Evolutionary conservation across 2,329 filamentous ascomycete genomes (phyloP).

Genomic region (Fusarium protoensiforme): DNA sequence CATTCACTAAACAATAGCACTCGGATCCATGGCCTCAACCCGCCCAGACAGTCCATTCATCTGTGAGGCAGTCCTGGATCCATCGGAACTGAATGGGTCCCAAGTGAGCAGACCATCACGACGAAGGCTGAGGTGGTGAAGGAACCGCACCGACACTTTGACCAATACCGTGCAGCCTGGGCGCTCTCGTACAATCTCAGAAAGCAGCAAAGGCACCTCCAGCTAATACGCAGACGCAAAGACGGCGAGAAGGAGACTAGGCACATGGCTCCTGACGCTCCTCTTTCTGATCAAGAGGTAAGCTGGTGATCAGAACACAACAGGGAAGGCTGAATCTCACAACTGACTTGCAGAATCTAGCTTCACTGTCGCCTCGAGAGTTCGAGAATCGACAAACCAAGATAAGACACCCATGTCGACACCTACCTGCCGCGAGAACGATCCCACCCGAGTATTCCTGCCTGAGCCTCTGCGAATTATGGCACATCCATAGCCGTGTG

Average conservation of each 20-base stretch:
- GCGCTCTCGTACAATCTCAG: rapidly evolving
- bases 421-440: background rate
- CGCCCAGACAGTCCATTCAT: background rate
- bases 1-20: background rate
- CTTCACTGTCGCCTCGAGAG: background rate
- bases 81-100: background rate
- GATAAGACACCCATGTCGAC: background rate
- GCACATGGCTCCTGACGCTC: background rate
- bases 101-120: background rate
- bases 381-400: background rate
- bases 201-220: background rate
- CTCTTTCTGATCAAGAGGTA: background rate
- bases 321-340: background rate
- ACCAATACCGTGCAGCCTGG: background rate
- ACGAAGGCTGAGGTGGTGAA: background rate
- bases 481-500: background rate
- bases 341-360: background rate
- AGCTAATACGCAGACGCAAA: background rate
- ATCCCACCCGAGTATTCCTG: background rate
- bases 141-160: background rate
- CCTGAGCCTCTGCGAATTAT: constrained; percentile 3
- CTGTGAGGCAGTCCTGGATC: background rate
- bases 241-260: no score
- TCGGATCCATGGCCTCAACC: background rate
- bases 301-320: background rate